Evolutionary conservation across 192 early-diverging fungal species (phyloP).

Genomic region (Podila verticillata): DNA sequence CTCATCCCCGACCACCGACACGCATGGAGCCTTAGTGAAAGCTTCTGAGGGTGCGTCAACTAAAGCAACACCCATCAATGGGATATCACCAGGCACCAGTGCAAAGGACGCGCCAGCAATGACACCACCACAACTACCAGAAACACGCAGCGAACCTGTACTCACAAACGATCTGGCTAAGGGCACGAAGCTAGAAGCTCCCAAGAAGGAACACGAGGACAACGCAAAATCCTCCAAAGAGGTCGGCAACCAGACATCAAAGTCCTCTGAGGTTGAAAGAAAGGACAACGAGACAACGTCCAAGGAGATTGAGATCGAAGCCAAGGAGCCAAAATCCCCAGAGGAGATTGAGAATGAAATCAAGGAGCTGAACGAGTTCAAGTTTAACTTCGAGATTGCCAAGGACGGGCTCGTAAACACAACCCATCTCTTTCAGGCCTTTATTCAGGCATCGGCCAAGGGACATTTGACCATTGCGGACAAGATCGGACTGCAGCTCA

Average conservation of each 20-base stretch:
- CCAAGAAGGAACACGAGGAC: neutral
- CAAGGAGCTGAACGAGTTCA: neutral
- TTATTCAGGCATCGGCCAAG: slow-evolving; percentile 19
- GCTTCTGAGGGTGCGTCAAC: too few species aligned
- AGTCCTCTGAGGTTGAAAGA: neutral
- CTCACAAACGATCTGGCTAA: neutral
- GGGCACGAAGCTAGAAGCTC: neutral
- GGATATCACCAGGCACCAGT: neutral
- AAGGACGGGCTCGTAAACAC: slow-evolving; percentile 8
- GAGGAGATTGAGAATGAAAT: slow-evolving; percentile 2
- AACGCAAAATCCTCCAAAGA: neutral
- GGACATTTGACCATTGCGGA: slow-evolving; percentile 18
- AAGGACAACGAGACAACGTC: neutral
- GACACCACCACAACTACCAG: neutral
- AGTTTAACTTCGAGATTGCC: slow-evolving; percentile 8
- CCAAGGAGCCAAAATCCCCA: neutral
- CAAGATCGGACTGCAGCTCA: slow-evolving; percentile 24
- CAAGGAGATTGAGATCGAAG: neutral
- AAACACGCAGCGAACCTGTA: neutral
- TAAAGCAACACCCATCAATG: too few species aligned
- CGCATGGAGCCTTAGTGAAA: too few species aligned
- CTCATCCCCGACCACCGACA: too few species aligned
- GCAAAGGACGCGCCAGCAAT: neutral
- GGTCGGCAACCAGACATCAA: neutral
- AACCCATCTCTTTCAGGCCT: slow-evolving; percentile 14